Conservation (phyloP, 495 filamentous ascomycete species). For the Penicillium simplicissimum region DNA sequence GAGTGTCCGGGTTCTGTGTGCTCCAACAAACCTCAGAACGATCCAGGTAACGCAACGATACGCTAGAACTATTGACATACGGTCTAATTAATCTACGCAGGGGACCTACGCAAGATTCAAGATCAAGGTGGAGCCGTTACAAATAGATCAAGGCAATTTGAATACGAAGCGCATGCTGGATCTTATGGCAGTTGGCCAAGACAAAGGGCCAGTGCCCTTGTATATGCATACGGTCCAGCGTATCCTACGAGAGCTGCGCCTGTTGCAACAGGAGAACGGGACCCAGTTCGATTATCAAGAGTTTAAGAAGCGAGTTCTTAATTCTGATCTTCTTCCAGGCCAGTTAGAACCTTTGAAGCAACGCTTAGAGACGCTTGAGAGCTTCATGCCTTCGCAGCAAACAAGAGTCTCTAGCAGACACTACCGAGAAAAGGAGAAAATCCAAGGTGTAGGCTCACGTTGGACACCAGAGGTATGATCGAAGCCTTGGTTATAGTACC, state of each 20-base stretch:
- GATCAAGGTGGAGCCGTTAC: slow-evolving; percentile 52
- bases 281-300: slow-evolving; percentile 52
- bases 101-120: slow-evolving; percentile 33
- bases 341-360: slow-evolving; percentile 56
- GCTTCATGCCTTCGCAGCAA: slow-evolving; percentile 51
- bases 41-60: slow-evolving; percentile 40
- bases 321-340: slow-evolving; percentile 38
- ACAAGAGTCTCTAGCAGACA: no score
- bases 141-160: slow-evolving; percentile 58
- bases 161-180: slow-evolving; percentile 65
- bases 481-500: no score
- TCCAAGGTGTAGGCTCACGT: slow-evolving; percentile 4
- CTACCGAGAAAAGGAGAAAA: slow-evolving; percentile 1
- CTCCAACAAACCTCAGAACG: slow-evolving; percentile 56
- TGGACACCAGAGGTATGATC: slow-evolving; percentile 20
- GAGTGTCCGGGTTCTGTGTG: slow-evolving; percentile 62
- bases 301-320: slow-evolving; percentile 45
- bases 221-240: slow-evolving; percentile 61
- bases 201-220: slow-evolving; percentile 50
- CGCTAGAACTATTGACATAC: no score
- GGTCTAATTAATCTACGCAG: no score
- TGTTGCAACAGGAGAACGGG: slow-evolving; percentile 41
- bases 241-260: slow-evolving; percentile 61
- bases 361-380: slow-evolving; percentile 57
- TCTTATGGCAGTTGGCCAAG: slow-evolving; percentile 63